These are phyloP conservation scores for Botrytis hyacinthi DNA, from an alignment of 2,329 filamentous ascomycete genomes.

Conservation along the genomic window DNA sequence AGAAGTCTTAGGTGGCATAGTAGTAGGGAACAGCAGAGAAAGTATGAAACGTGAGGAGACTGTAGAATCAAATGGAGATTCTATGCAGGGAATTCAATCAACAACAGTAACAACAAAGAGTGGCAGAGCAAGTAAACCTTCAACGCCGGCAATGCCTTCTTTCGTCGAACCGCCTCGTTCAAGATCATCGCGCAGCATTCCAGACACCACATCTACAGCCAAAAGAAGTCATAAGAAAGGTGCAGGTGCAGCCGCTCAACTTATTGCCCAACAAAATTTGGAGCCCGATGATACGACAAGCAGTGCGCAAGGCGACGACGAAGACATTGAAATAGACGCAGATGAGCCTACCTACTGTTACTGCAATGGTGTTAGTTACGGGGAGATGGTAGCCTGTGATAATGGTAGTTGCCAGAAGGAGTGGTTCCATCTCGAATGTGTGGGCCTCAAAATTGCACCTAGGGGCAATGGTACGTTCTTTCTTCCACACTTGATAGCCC, in stretches of 20 bases:
- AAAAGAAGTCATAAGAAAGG: constrained; percentile 62
- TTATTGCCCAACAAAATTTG: constrained; percentile 38
- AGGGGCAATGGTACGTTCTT: constrained; percentile 48
- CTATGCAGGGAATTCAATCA: constrained; percentile 38
- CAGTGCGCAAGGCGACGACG: constrained; percentile 47
- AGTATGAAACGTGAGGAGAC: constrained; percentile 50
- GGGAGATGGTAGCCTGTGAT: constrained; percentile 82
- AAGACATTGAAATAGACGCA: constrained; percentile 62
- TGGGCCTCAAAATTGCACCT: constrained; percentile 76
- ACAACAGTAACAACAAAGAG: constrained; percentile 53
- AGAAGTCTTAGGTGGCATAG: constrained; percentile 32
- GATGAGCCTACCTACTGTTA: constrained; percentile 77
- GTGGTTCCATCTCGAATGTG: constrained; percentile 83
- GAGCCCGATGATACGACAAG: constrained; percentile 48
- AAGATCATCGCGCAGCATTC: constrained; percentile 50
- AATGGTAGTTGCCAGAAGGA: constrained; percentile 69
- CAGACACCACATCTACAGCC: constrained; percentile 35
- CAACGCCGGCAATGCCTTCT: constrained; percentile 58
- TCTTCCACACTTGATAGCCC: background rate
- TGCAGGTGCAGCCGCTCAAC: constrained; percentile 41
- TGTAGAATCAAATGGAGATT: constrained; percentile 45
- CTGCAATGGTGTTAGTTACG: constrained; percentile 76
- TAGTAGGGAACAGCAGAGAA: constrained; percentile 46
- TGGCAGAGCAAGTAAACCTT: constrained; percentile 64
- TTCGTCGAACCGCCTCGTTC: constrained; percentile 57